Evolutionary conservation across 768 basidiomycete genomes (phyloP).

Genomic region (Solioccasus polychromus): DNA sequence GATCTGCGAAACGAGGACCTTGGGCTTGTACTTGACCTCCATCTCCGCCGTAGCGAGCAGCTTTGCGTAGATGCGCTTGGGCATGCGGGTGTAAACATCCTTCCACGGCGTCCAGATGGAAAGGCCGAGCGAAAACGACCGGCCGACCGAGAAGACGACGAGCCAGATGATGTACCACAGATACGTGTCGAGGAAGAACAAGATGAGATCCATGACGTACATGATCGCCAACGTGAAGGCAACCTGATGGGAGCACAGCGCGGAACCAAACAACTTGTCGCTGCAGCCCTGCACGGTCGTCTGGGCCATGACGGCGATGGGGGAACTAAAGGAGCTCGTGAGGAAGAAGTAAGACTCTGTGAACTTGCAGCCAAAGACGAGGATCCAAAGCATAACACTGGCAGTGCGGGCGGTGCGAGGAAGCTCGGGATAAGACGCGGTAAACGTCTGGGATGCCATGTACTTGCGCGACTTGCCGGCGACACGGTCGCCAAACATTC

Average conservation of each 20-base stretch:
- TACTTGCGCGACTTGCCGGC: slow-evolving; percentile 97
- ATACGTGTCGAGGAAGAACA: slow-evolving; percentile 99
- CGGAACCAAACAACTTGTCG: slow-evolving; percentile 78
- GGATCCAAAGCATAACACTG: slow-evolving; percentile 83
- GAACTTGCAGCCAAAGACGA: slow-evolving; percentile 97
- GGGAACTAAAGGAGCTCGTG: slow-evolving; percentile 93
- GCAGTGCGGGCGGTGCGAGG: slow-evolving; percentile 70
- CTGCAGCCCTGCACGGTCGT: slow-evolving; percentile 89
- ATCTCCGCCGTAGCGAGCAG: slow-evolving; percentile 93
- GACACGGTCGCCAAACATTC: slow-evolving; percentile 99
- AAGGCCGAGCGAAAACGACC: slow-evolving; percentile 89
- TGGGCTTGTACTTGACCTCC: slow-evolving; percentile 99
- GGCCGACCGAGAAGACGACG: slow-evolving; percentile 87
- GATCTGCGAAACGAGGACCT: slow-evolving; percentile 97
- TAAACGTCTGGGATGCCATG: slow-evolving; percentile 98
- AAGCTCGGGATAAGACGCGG: slow-evolving; percentile 90
- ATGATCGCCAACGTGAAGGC: slow-evolving; percentile 95
- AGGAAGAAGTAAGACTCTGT: slow-evolving; percentile 98
- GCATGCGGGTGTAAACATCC: slow-evolving; percentile 92
- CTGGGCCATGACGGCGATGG: slow-evolving; percentile 94
- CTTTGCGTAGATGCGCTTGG: slow-evolving; percentile 98
- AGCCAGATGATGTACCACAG: slow-evolving; percentile 99
- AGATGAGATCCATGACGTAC: slow-evolving; percentile 96
- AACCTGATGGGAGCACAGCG: slow-evolving; percentile 88
- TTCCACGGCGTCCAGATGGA: slow-evolving; percentile 99